Conservation (phyloP, 371 early-diverging fungal genomes). For the Sporodiniella umbellata region DNA sequence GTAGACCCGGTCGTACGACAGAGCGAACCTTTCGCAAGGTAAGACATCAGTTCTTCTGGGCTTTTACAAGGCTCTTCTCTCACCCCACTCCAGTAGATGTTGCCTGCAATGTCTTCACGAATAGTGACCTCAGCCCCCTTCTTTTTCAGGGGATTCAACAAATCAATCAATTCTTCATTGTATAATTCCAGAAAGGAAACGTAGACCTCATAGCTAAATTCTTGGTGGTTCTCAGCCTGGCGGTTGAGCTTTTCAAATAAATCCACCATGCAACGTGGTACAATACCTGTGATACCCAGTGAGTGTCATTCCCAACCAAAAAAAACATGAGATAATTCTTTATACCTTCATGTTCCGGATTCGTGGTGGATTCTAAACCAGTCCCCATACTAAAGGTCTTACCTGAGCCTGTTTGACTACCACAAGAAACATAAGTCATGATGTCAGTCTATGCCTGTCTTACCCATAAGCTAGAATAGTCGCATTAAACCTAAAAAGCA, state of each 20-base stretch:
- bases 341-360: constrained; percentile 36
- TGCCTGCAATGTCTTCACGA: constrained; percentile 92
- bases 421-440: background rate
- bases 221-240: constrained; percentile 38
- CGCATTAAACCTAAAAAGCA: constrained; percentile 64
- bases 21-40: constrained; percentile 72
- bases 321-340: background rate
- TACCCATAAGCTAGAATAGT: constrained; percentile 96
- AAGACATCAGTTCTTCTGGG: constrained; percentile 75
- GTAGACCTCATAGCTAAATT: constrained; percentile 59
- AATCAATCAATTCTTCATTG: constrained; percentile 94
- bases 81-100: constrained; percentile 89
- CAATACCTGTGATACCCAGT: constrained; percentile 62
- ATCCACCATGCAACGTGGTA: constrained; percentile 79
- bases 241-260: constrained; percentile 51
- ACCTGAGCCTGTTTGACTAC: constrained; percentile 56
- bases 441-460: constrained; percentile 1
- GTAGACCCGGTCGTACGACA: constrained; percentile 96
- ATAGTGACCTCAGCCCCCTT: constrained; percentile 51
- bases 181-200: constrained; percentile 95
- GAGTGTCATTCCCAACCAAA: constrained; percentile 12
- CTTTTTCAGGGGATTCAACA: constrained; percentile 57
- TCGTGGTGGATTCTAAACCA: constrained; percentile 32
- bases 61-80: constrained; percentile 73
- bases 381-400: constrained; percentile 57